Evolutionary conservation across 441 rosid genomes (phyloP).

Genomic region (Biscutella auriculata): DNA sequence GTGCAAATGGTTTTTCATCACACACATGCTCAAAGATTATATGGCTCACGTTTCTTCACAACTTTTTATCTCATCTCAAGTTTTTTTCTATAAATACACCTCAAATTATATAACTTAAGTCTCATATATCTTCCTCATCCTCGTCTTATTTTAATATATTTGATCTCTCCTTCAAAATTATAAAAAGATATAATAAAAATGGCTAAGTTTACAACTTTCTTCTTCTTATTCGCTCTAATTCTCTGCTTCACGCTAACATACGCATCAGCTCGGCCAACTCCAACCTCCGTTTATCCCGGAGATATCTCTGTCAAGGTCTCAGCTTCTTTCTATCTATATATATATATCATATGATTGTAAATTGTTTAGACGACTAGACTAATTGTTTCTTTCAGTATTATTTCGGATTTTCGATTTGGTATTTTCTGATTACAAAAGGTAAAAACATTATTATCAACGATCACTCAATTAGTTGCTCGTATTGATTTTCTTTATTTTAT

Average conservation of each 20-base stretch:
- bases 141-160: not conserved
- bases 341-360: not conserved
- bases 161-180: not conserved
- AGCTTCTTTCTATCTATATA: not conserved
- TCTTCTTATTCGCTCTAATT: conserved; percentile 23
- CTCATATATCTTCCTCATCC: not conserved
- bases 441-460: not conserved
- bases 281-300: conserved; percentile 14
- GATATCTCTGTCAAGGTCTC: conserved; percentile 25
- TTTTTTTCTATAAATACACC: conserved; percentile 16
- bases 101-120: not conserved
- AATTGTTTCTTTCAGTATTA: too few species aligned
- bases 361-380: too few species aligned
- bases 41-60: conserved; percentile 18
- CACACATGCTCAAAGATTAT: not conserved
- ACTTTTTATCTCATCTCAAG: not conserved
- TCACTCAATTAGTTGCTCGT: too few species aligned
- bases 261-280: conserved; percentile 27
- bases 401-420: too few species aligned
- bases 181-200: conserved; percentile 2
- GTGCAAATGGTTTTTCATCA: conserved; percentile 10
- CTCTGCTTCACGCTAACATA: conserved; percentile 24
- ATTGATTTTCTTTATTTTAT: too few species aligned
- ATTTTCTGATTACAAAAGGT: not conserved
- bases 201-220: conserved; percentile 20